These are phyloP conservation scores for Alternaria burnsii DNA, from an alignment of 2,329 filamentous ascomycete genomes.

Conservation along the genomic window DNA sequence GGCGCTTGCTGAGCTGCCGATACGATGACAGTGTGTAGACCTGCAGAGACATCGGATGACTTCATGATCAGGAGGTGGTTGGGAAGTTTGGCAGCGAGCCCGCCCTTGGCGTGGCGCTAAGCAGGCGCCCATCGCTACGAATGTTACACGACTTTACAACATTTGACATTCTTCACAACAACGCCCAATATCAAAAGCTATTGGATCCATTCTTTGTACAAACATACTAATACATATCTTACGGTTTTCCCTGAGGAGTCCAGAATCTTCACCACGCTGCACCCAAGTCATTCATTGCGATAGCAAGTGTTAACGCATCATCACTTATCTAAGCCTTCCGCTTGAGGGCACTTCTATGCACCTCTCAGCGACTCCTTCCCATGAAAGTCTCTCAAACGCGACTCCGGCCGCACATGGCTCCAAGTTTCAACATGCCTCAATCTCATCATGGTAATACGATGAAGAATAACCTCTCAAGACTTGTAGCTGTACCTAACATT, in stretches of 20 bases:
- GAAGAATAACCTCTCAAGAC: slow-evolving; percentile 1
- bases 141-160: background rate
- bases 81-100: background rate
- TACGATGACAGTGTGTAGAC: background rate
- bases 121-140: background rate
- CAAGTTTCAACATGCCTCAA: background rate
- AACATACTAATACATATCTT: background rate
- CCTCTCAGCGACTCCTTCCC: background rate
- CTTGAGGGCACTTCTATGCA: background rate
- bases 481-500: slow-evolving; percentile 16
- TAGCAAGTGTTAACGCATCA: background rate
- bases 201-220: background rate
- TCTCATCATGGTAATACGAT: background rate
- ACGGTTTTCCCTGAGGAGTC: background rate
- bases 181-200: background rate
- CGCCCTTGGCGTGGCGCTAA: background rate
- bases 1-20: background rate
- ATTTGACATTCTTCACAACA: background rate
- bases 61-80: background rate
- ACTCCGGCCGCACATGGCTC: background rate
- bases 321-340: background rate
- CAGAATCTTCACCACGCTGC: background rate
- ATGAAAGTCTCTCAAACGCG: background rate
- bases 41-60: background rate
- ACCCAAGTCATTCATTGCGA: background rate